Evolutionary conservation across 768 basidiomycete species (phyloP).

Genomic region (Chalciporus sphaerocephalus): DNA sequence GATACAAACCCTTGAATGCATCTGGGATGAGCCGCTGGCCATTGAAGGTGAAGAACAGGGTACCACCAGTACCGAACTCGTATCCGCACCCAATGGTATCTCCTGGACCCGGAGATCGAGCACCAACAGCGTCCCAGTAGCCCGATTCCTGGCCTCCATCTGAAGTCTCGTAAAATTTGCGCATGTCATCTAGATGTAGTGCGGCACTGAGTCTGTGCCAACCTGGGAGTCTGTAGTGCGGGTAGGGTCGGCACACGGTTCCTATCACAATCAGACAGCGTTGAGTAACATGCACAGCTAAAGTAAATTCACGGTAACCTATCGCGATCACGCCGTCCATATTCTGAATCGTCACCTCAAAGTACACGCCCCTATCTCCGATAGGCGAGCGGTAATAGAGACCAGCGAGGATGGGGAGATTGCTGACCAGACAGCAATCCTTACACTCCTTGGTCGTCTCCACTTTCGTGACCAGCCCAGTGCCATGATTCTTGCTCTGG

Average conservation of each 20-base stretch:
- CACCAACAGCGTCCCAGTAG: slow-evolving; percentile 27
- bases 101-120: slow-evolving; percentile 35
- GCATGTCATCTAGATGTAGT: slow-evolving; percentile 65
- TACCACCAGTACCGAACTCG: slow-evolving; percentile 43
- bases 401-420: slow-evolving; percentile 57
- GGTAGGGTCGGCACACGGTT: slow-evolving; percentile 62
- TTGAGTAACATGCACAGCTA: not conserved
- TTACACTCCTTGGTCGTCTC: slow-evolving; percentile 40
- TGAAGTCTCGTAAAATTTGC: slow-evolving; percentile 69
- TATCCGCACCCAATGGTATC: slow-evolving; percentile 64
- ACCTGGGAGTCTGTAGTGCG: slow-evolving; percentile 61
- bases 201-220: slow-evolving; percentile 67
- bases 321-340: slow-evolving; percentile 61
- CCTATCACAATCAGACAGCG: slow-evolving; percentile 39
- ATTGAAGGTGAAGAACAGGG: slow-evolving; percentile 64
- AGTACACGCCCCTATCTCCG: slow-evolving; percentile 54
- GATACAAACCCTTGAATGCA: slow-evolving; percentile 58
- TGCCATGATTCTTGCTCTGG: slow-evolving; percentile 29
- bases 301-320: slow-evolving; percentile 36
- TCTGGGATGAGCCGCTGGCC: slow-evolving; percentile 45
- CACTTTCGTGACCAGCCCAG: slow-evolving; percentile 35
- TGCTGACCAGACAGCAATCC: slow-evolving; percentile 53
- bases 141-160: slow-evolving; percentile 56
- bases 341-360: slow-evolving; percentile 50
- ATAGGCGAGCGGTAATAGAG: slow-evolving; percentile 49